A percentile compares a stretch with the other conserved stretches of the same genome.
phyloP scores from a whole-genome alignment of 2,329 filamentous ascomycete species.

The Aspergillus puulaauensis region DNA sequence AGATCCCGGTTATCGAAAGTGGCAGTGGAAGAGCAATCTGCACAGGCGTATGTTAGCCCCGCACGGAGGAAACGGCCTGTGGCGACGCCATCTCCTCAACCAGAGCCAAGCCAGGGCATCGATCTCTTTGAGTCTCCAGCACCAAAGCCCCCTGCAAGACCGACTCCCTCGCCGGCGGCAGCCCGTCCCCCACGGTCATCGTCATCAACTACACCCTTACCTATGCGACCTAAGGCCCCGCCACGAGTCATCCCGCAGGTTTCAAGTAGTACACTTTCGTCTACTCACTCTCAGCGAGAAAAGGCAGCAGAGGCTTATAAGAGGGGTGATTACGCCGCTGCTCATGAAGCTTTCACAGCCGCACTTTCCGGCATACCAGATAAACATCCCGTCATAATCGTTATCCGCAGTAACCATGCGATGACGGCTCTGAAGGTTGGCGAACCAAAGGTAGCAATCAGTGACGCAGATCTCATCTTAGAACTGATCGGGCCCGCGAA shows the following conservation, averaged over 20 bases:
- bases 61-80: conserved; percentile 69
- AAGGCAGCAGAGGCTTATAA: conserved; percentile 89
- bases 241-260: conserved; percentile 61
- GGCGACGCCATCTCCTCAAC: conserved; percentile 35
- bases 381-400: conserved; percentile 77
- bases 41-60: conserved; percentile 84
- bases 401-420: conserved; percentile 89
- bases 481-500: conserved; percentile 74
- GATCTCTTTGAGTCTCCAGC: conserved; percentile 63
- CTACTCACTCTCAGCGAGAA: conserved; percentile 74
- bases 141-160: conserved; percentile 23
- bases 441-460: conserved; percentile 81
- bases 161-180: conserved; percentile 34
- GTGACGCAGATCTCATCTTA: conserved; percentile 79
- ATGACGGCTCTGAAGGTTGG: conserved; percentile 89
- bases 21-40: conserved; percentile 73
- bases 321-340: conserved; percentile 84
- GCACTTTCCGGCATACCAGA: conserved; percentile 73
- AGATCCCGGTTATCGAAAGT: conserved; percentile 68
- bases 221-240: conserved; percentile 48
- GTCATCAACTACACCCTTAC: conserved; percentile 46
- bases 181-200: conserved; percentile 40
- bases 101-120: conserved; percentile 49
- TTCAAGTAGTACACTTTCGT: conserved; percentile 67
- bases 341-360: conserved; percentile 77